phyloP scores from a whole-genome alignment of 352 stramenopile species.

The Globisporangium yorkense region DNA sequence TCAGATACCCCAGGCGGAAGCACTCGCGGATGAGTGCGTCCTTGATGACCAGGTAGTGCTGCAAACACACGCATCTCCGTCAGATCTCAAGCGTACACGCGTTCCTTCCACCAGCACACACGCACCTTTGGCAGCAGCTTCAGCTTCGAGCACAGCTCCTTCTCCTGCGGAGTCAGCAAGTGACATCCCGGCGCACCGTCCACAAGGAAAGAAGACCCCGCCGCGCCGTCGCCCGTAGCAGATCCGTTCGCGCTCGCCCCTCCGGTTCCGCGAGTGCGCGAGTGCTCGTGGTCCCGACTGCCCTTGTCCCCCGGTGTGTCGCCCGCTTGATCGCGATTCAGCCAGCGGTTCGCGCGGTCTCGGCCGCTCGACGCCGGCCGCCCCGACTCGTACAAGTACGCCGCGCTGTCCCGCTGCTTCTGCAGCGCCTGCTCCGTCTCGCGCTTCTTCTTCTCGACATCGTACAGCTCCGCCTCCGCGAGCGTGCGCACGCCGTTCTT shows the following conservation, averaged over 20 bases:
- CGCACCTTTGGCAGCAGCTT: conserved; percentile 86
- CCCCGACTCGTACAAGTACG: conserved; percentile 82
- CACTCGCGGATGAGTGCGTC: conserved; percentile 90
- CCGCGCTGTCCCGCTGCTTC: conserved; percentile 80
- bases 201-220: conserved; percentile 51
- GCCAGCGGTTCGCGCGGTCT: conserved; percentile 67
- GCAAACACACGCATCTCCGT: conserved; percentile 2
- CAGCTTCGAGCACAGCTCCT: conserved; percentile 85
- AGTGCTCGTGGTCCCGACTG: conserved; percentile 13
- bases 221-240: conserved; percentile 10
- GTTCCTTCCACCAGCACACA: background rate
- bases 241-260: background rate
- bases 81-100: background rate
- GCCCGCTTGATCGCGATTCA: conserved; percentile 44
- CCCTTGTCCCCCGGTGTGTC: conserved; percentile 11
- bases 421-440: conserved; percentile 88
- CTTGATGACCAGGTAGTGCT: conserved; percentile 95
- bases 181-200: conserved; percentile 80
- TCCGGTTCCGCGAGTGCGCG: conserved; percentile 14
- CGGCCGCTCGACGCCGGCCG: conserved; percentile 42
- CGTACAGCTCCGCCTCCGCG: conserved; percentile 92
- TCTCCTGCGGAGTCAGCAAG: conserved; percentile 89
- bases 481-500: conserved; percentile 92
- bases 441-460: conserved; percentile 92
- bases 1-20: conserved; percentile 69